These are phyloP conservation scores for Kodamaea anthophila DNA, from an alignment of 1,139 yeast species.

Conservation along the genomic window DNA sequence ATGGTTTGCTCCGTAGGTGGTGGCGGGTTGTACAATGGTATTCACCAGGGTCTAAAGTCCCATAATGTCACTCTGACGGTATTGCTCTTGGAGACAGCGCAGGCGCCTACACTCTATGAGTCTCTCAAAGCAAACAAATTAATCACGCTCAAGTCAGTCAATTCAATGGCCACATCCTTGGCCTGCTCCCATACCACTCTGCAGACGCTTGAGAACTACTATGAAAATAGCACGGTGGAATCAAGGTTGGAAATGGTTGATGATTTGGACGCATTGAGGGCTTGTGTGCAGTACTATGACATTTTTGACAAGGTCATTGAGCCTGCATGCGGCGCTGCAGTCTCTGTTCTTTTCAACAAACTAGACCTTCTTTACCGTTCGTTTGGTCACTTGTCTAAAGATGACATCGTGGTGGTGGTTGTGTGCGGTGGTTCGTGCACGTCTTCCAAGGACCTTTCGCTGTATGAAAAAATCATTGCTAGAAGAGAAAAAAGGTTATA, in stretches of 20 bases:
- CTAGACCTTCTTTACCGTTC: slow-evolving; percentile 25
- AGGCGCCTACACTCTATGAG: slow-evolving; percentile 51
- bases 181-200: slow-evolving; percentile 54
- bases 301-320: slow-evolving; percentile 51
- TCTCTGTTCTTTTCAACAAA: slow-evolving; percentile 44
- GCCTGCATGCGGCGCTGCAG: slow-evolving; percentile 74
- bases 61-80: slow-evolving; percentile 21
- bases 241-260: slow-evolving; percentile 44
- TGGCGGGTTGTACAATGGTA: slow-evolving; percentile 66
- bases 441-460: slow-evolving; percentile 10
- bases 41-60: slow-evolving; percentile 47
- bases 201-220: slow-evolving; percentile 35
- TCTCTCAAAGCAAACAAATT: slow-evolving; percentile 43
- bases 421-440: slow-evolving; percentile 65
- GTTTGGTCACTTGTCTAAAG: slow-evolving; percentile 27
- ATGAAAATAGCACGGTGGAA: slow-evolving; percentile 25
- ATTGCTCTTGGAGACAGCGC: slow-evolving; percentile 47
- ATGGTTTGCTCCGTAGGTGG: slow-evolving; percentile 70
- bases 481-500: slow-evolving; percentile 12
- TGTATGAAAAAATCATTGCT: slow-evolving; percentile 11
- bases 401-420: slow-evolving; percentile 50
- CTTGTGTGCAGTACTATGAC: slow-evolving; percentile 44
- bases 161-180: slow-evolving; percentile 55
- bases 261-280: slow-evolving; percentile 50
- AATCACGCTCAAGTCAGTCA: slow-evolving; percentile 39